Conservation (phyloP, 108 stramenopile genomes). For the Conticribra guillardii region DNA sequence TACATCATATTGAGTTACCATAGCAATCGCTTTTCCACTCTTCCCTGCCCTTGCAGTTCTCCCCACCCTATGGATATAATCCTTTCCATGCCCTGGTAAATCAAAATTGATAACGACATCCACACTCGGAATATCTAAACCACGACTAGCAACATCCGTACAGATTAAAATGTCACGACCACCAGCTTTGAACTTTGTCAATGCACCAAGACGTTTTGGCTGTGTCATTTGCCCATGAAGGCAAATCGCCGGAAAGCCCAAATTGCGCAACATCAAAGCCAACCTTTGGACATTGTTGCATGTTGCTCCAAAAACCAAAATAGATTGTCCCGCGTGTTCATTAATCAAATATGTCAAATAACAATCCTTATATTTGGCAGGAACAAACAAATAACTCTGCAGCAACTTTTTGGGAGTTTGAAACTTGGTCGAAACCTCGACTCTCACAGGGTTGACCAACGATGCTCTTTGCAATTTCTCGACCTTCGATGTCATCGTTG, state of each 20-base stretch:
- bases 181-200: slow-evolving; percentile 93
- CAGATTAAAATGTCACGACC: slow-evolving; percentile 88
- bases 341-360: slow-evolving; percentile 97
- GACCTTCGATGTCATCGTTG: slow-evolving; percentile 98
- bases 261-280: slow-evolving; percentile 94
- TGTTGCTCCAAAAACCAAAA: slow-evolving; percentile 96
- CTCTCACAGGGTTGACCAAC: slow-evolving; percentile 89
- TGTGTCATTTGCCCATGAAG: slow-evolving; percentile 99
- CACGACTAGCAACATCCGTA: slow-evolving; percentile 98
- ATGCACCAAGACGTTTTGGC: slow-evolving; percentile 96
- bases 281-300: slow-evolving; percentile 96
- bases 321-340: slow-evolving; percentile 95
- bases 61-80: slow-evolving; percentile 98
- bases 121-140: slow-evolving; percentile 95
- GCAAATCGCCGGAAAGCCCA: slow-evolving; percentile 96
- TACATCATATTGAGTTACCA: slow-evolving; percentile 99
- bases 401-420: slow-evolving; percentile 94
- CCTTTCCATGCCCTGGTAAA: slow-evolving; percentile 94
- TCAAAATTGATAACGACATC: slow-evolving; percentile 98
- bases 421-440: slow-evolving; percentile 95
- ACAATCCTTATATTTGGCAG: slow-evolving; percentile 99
- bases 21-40: slow-evolving; percentile 94
- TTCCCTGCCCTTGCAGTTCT: slow-evolving; percentile 97
- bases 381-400: slow-evolving; percentile 97
- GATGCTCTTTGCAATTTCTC: slow-evolving; percentile 97